Base-by-base conservation (phyloP, 257 asterid species). In the Forsythia viridissima region DNA sequence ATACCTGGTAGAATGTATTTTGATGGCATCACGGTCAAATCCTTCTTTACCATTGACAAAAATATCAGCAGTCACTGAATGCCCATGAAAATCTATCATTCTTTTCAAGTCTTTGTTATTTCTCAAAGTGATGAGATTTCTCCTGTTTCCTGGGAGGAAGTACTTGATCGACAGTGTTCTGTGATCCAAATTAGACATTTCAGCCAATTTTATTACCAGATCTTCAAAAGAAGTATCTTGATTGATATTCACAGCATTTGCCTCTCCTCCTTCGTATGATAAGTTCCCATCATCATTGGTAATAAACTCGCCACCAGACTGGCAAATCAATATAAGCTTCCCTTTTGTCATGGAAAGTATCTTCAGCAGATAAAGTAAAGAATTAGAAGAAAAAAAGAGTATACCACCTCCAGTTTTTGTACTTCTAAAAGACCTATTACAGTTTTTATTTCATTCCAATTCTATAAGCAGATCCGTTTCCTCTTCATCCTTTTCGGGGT, bases 141-240 rank as follows among this genome's bases (percentile, higher is more conserved):
- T 88, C 80, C 88, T 90, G 86, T 94, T 94, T 81, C 96, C 94
- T 16, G 97, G 98, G 80, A 94, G 98, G 83, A 94, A 92, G 80
- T 94, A 94, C 91, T 92, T 92, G 84, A 92, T 75, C 52, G 92
- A 84, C 72, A 94, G 84, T 72, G 97, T 88, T 52, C 73, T 84
- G 79, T 85, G 90, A 70, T 94, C 92, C 83, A 94, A 81, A 82
- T 92, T 88, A 83, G 85, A 87, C 88, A 90, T 80, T 85, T 92
- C 97, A 70, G 97, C 97, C 77, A 92, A 79, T 81, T 86, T 89
- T 76, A 91, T 82, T 85, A 89, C 90, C 82, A 94, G 89, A 85
- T 91, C 94, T 78, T 90, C 94, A 68, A 80, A 90, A 43, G 79
- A 46, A 48, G 96, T 90, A 20, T 91, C 97, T 39, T 84, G 83